phyloP scores from a whole-genome alignment of 176 grass and related monocot species.

The Chrysopogon serrulatus region DNA sequence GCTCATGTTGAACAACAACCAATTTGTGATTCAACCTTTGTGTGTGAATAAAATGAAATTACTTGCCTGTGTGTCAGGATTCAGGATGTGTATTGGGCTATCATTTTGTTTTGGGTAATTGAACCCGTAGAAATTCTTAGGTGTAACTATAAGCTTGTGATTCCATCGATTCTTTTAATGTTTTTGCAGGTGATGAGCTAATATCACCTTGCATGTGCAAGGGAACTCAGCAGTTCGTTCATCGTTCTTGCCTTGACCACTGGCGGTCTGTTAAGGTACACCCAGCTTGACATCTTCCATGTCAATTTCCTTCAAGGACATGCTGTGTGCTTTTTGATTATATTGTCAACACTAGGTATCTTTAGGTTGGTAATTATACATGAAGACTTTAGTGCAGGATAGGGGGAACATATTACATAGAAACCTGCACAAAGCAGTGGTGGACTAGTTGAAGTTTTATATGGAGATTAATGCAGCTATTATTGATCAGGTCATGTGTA shows the following conservation, averaged over 20 bases:
- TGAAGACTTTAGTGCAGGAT: neutral
- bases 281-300: neutral
- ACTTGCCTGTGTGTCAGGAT: neutral
- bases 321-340: neutral
- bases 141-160: neutral
- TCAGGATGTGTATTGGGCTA: neutral
- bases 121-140: neutral
- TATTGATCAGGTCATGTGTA: neutral
- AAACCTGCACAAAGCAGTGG: neutral
- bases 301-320: slow-evolving; percentile 5
- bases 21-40: neutral
- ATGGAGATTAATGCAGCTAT: slow-evolving; percentile 5
- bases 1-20: neutral
- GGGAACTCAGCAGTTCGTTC: slow-evolving; percentile 97
- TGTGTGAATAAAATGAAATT: neutral
- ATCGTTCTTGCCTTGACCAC: slow-evolving; percentile 98
- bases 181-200: slow-evolving; percentile 76
- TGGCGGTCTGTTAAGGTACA: slow-evolving; percentile 96
- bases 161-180: neutral
- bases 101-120: neutral
- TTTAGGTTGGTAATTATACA: neutral
- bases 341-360: neutral
- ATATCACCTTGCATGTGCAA: slow-evolving; percentile 99
- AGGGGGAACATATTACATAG: neutral
- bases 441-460: neutral